Conservation (phyloP, 2,329 filamentous ascomycete genomes). For the Colletotrichum higginsianum region DNA sequence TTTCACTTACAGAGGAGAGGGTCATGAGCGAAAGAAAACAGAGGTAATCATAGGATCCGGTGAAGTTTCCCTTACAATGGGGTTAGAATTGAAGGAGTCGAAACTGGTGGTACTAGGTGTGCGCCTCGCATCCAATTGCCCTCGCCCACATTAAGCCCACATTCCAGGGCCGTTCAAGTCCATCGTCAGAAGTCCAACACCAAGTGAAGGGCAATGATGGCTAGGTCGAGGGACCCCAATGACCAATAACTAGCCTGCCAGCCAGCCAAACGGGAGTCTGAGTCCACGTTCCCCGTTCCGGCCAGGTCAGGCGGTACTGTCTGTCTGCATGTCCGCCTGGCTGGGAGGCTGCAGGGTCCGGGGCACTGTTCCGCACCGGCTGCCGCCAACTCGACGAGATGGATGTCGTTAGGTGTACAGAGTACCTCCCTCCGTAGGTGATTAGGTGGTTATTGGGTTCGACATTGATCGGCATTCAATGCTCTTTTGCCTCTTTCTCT, state of each 20-base stretch:
- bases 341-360: conserved; percentile 41
- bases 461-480: too few species aligned
- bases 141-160: too few species aligned
- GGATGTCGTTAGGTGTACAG: conserved; percentile 3
- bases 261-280: neutral
- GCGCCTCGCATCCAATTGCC: too few species aligned
- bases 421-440: neutral
- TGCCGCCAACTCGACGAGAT: conserved; percentile 7
- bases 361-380: conserved; percentile 25
- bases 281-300: conserved; percentile 31
- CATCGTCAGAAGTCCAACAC: too few species aligned
- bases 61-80: too few species aligned
- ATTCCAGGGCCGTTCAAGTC: too few species aligned
- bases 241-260: neutral
- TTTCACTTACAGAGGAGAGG: neutral
- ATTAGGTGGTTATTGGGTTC: too few species aligned
- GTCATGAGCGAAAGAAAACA: neutral
- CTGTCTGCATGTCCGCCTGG: conserved; percentile 25
- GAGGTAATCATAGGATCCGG: neutral
- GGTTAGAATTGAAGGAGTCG: too few species aligned
- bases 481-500: too few species aligned
- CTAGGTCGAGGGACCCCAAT: conserved; percentile 2
- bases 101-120: too few species aligned
- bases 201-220: too few species aligned
- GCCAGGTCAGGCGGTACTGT: conserved; percentile 37